A percentile compares a stretch with the other conserved stretches of the same genome.
Conservation (phyloP, 2,329 filamentous ascomycete genomes). For the Colletotrichum chlorophyti region DNA sequence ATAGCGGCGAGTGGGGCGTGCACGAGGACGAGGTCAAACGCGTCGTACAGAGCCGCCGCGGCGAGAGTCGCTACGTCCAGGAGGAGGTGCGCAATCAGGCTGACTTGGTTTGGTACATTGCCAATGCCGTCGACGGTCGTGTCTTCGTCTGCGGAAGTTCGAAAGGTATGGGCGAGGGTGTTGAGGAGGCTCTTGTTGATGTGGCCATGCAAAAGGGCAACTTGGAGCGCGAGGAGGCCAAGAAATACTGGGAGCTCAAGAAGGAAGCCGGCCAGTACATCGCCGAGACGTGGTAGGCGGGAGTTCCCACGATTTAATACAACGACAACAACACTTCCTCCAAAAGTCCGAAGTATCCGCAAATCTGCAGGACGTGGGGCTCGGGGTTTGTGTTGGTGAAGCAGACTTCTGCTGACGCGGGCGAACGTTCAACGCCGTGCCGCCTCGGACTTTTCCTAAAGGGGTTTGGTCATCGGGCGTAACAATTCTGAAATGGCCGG, state of each 20-base stretch:
- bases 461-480: slow-evolving; percentile 20
- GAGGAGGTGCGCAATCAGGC: slow-evolving; percentile 92
- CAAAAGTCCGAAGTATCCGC: neutral
- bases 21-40: slow-evolving; percentile 87
- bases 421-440: slow-evolving; percentile 5
- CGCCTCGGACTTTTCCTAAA: slow-evolving; percentile 13
- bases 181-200: slow-evolving; percentile 85
- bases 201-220: slow-evolving; percentile 94
- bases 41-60: slow-evolving; percentile 77
- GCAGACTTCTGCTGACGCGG: slow-evolving; percentile 13
- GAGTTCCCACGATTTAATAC: neutral
- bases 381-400: neutral
- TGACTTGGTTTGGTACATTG: slow-evolving; percentile 97
- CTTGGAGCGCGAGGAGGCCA: slow-evolving; percentile 80
- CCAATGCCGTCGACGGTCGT: slow-evolving; percentile 93
- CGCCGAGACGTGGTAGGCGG: slow-evolving; percentile 73
- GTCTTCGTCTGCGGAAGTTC: slow-evolving; percentile 96
- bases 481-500: neutral
- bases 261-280: slow-evolving; percentile 94
- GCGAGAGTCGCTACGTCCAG: slow-evolving; percentile 90
- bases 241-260: slow-evolving; percentile 90
- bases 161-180: slow-evolving; percentile 97
- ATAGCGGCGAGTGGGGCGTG: slow-evolving; percentile 94
- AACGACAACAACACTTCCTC: too few species aligned
- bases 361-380: slow-evolving; percentile 2